phyloP scores from a whole-genome alignment of 495 filamentous ascomycete species.

The Lentithecium fluviatile region DNA sequence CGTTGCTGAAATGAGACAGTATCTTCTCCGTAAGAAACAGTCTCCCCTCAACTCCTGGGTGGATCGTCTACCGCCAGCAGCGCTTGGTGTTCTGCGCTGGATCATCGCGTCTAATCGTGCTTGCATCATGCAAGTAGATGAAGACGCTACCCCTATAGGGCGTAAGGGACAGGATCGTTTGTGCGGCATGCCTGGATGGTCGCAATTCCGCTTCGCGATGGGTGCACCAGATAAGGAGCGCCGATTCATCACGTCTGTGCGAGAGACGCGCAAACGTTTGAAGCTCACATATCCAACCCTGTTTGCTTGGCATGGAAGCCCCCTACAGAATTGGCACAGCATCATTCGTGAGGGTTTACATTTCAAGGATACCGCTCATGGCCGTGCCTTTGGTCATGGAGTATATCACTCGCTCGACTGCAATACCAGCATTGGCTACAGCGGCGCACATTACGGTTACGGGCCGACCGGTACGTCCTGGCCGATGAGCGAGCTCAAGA shows the following conservation, averaged over 20 bases:
- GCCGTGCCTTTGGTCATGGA: conserved; percentile 74
- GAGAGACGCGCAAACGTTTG: conserved; percentile 45
- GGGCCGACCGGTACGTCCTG: conserved; percentile 48
- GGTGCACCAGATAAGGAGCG: conserved; percentile 88
- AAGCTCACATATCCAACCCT: conserved; percentile 61
- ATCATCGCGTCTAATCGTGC: conserved; percentile 89
- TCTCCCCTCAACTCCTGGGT: conserved; percentile 59
- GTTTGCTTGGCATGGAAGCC: conserved; percentile 84
- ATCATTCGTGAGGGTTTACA: conserved; percentile 83
- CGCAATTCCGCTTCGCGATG: conserved; percentile 86
- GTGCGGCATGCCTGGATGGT: conserved; percentile 62
- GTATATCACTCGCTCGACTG: conserved; percentile 72
- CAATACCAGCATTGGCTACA: conserved; percentile 59
- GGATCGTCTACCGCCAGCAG: conserved; percentile 62
- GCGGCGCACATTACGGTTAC: conserved; percentile 11
- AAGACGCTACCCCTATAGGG: conserved; percentile 22
- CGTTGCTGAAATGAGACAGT: conserved; percentile 62
- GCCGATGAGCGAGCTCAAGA: conserved; percentile 62
- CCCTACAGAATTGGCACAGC: conserved; percentile 79
- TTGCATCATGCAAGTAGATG: conserved; percentile 72
- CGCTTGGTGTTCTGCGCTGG: conserved; percentile 74
- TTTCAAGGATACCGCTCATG: conserved; percentile 60
- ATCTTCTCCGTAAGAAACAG: conserved; percentile 49
- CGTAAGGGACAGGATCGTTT: conserved; percentile 52
- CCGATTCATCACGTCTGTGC: conserved; percentile 67